phyloP scores from a whole-genome alignment of 306 rosid genomes.

The Quercus dentata region DNA sequence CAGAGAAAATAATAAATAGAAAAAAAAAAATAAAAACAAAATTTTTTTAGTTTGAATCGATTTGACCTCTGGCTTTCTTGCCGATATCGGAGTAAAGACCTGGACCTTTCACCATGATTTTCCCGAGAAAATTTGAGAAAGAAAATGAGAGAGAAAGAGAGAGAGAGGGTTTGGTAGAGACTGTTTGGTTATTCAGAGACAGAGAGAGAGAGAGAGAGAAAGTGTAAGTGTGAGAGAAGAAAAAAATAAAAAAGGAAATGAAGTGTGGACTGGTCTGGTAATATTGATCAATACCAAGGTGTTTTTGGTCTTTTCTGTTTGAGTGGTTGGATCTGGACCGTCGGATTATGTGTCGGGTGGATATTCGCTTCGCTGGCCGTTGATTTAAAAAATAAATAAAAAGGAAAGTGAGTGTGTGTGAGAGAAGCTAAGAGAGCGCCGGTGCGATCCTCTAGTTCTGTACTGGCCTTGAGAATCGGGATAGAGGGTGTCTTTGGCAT shows the following conservation, averaged over 20 bases:
- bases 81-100: slow-evolving; percentile 93
- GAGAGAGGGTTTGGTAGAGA: slow-evolving; percentile 1
- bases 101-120: slow-evolving; percentile 90
- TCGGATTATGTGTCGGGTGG: slow-evolving; percentile 21
- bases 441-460: no score
- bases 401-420: no score
- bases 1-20: not conserved
- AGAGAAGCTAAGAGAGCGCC: no score
- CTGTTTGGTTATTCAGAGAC: not conserved
- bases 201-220: not conserved
- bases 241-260: not conserved
- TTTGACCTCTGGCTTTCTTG: slow-evolving; percentile 79
- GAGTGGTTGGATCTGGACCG: slow-evolving; percentile 27
- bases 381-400: slow-evolving; percentile 11
- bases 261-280: no score
- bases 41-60: not conserved
- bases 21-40: not conserved
- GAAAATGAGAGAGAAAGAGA: slow-evolving; percentile 11
- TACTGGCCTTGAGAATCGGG: no score
- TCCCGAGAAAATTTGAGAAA: slow-evolving; percentile 27
- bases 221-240: not conserved
- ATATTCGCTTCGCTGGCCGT: slow-evolving; percentile 26
- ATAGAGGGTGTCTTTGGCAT: no score
- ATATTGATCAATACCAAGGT: not conserved
- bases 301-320: not conserved